phyloP scores from a whole-genome alignment of 164 flowering plant genomes.

The Macadamia tetraphylla region DNA sequence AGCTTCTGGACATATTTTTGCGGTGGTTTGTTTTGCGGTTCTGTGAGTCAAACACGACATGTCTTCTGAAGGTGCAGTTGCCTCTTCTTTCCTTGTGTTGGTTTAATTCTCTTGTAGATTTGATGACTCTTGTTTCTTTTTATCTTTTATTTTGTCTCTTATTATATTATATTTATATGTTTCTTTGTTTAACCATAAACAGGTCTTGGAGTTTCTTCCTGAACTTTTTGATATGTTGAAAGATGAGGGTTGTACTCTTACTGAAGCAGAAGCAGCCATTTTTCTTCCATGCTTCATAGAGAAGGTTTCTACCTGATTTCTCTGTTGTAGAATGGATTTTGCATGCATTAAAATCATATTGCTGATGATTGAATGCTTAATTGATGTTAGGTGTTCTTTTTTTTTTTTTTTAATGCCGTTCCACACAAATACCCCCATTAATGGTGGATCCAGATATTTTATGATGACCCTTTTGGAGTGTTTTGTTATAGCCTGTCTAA shows the following conservation, averaged over 20 bases:
- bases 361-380: background rate
- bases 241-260: slow-evolving; percentile 64
- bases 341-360: background rate
- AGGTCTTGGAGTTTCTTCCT: slow-evolving; percentile 95
- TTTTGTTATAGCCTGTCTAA: too few species aligned
- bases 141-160: too few species aligned
- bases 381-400: background rate
- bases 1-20: slow-evolving; percentile 80
- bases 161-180: background rate
- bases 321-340: slow-evolving; percentile 1
- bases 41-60: slow-evolving; percentile 97
- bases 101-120: background rate
- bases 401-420: background rate
- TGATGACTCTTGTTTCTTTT: background rate
- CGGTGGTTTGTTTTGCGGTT: slow-evolving; percentile 92
- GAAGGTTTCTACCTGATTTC: slow-evolving; percentile 48
- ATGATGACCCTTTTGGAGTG: too few species aligned
- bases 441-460: too few species aligned
- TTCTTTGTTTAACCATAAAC: background rate
- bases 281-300: slow-evolving; percentile 94
- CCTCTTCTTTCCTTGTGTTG: background rate
- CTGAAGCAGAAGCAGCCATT: slow-evolving; percentile 94
- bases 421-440: background rate
- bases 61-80: slow-evolving; percentile 73
- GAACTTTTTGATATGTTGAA: slow-evolving; percentile 70